Conservation (phyloP, 768 basidiomycete genomes). For the Hirschioporus abietinus region DNA sequence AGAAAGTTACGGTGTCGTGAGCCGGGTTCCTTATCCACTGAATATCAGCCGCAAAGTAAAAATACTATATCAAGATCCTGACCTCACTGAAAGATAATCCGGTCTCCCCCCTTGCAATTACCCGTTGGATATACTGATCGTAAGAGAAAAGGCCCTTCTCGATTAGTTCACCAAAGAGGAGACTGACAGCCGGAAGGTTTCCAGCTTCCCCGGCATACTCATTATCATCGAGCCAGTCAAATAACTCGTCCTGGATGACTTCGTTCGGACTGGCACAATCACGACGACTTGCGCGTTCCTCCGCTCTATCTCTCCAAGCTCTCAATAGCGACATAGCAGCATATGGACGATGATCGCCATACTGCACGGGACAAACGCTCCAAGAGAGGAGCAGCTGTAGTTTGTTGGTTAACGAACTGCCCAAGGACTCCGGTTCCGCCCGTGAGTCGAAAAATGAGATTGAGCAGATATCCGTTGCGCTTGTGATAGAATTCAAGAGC, state of each 20-base stretch:
- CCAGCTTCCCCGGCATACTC: conserved; percentile 50
- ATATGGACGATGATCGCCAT: conserved; percentile 75
- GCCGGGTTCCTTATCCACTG: conserved; percentile 29
- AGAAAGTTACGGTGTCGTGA: conserved; percentile 71
- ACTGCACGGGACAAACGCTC: conserved; percentile 76
- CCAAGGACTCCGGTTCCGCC: conserved; percentile 13
- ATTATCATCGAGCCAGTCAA: conserved; percentile 74
- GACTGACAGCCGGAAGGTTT: conserved; percentile 56
- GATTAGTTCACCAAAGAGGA: conserved; percentile 68
- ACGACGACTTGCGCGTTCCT: conserved; percentile 57
- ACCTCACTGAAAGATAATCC: conserved; percentile 55
- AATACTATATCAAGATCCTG: conserved; percentile 17
- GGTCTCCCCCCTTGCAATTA: conserved; percentile 73
- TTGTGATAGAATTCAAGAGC: conserved; percentile 75
- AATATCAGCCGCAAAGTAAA: background rate
- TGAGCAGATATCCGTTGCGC: conserved; percentile 51
- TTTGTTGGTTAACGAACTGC: conserved; percentile 42
- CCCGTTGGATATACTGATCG: conserved; percentile 65
- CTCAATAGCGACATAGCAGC: conserved; percentile 66
- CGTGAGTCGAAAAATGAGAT: conserved; percentile 54
- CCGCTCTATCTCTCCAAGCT: conserved; percentile 55
- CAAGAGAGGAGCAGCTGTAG: conserved; percentile 73
- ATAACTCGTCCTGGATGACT: conserved; percentile 69
- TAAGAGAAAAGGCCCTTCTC: conserved; percentile 71
- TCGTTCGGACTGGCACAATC: conserved; percentile 55